A percentile compares a stretch with the other conserved stretches of the same genome.
Evolutionary conservation across 352 stramenopile genomes (phyloP).

Genomic region (Globisporangium polare): DNA sequence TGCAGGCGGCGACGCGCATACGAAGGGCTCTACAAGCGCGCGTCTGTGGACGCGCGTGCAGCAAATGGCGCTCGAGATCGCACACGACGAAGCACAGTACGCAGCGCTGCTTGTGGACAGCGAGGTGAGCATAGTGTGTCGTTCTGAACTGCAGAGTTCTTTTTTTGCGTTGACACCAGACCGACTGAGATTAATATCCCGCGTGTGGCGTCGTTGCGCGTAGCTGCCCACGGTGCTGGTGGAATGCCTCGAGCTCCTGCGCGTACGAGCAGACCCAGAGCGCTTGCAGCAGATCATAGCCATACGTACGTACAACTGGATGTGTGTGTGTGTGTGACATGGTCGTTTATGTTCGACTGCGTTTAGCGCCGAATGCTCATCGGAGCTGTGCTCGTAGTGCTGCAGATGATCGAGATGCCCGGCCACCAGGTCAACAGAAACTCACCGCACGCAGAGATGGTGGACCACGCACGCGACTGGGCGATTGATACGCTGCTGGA

Average conservation of each 20-base stretch:
- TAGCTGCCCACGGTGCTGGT: constrained; percentile 10
- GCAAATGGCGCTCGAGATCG: neutral
- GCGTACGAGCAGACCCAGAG: neutral
- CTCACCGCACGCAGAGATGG: constrained; percentile 4
- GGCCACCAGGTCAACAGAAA: constrained; percentile 8
- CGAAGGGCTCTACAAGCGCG: neutral
- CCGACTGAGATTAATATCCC: neutral
- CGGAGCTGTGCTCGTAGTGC: constrained; percentile 16
- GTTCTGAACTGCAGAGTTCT: neutral
- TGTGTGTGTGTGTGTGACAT: neutral
- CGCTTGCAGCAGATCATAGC: constrained; percentile 26
- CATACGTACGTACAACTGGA: constrained; percentile 24
- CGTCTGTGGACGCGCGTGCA: constrained; percentile 10
- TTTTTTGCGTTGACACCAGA: neutral
- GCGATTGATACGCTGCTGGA: constrained; percentile 38
- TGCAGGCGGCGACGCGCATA: neutral
- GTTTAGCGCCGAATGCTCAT: no score
- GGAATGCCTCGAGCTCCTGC: constrained; percentile 10
- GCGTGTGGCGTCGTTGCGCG: neutral
- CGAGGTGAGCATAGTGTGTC: constrained; percentile 4
- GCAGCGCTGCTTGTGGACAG: constrained; percentile 1
- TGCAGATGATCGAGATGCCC: constrained; percentile 39
- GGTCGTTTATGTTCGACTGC: no score
- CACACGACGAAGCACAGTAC: neutral
- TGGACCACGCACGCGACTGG: constrained; percentile 21